Percentiles rank a stretch among this genome's conserved stretches.
phyloP scores from a whole-genome alignment of 768 basidiomycete genomes.

The Termitomyces sp. region DNA sequence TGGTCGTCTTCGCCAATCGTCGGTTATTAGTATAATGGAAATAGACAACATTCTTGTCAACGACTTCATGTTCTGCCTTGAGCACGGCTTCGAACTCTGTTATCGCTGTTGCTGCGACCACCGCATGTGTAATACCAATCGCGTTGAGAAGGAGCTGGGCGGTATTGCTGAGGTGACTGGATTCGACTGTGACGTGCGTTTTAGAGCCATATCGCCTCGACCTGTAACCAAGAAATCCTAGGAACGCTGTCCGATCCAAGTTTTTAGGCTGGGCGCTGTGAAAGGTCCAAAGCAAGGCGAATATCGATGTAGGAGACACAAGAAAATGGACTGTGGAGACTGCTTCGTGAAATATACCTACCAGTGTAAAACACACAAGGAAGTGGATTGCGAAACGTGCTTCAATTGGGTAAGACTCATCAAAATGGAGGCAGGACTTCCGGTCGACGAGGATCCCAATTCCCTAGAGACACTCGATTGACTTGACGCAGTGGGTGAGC shows the following conservation, averaged over 20 bases:
- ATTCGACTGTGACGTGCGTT: conserved; percentile 16
- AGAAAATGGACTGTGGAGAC: conserved; percentile 20
- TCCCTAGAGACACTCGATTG: background rate
- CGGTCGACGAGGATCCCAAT: conserved; percentile 7
- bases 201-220: background rate
- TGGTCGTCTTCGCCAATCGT: background rate
- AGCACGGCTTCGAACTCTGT: conserved; percentile 29
- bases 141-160: conserved; percentile 22
- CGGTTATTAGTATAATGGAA: background rate
- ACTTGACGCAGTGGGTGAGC: background rate
- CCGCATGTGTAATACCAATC: conserved; percentile 26
- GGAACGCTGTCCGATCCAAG: conserved; percentile 19
- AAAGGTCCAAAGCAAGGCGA: conserved; percentile 6
- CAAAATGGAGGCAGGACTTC: conserved; percentile 19
- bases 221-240: background rate
- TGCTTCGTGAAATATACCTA: conserved; percentile 22
- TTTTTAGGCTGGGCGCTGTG: conserved; percentile 17
- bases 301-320: conserved; percentile 24
- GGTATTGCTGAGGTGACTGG: conserved; percentile 14
- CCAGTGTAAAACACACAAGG: conserved; percentile 23
- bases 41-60: conserved; percentile 23
- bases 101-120: conserved; percentile 26
- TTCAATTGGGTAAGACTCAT: conserved; percentile 32
- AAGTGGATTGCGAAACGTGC: conserved; percentile 25
- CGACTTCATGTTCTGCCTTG: conserved; percentile 26